Conservation (phyloP, 192 early-diverging fungal genomes). For the Umbelopsis ramanniana region DNA sequence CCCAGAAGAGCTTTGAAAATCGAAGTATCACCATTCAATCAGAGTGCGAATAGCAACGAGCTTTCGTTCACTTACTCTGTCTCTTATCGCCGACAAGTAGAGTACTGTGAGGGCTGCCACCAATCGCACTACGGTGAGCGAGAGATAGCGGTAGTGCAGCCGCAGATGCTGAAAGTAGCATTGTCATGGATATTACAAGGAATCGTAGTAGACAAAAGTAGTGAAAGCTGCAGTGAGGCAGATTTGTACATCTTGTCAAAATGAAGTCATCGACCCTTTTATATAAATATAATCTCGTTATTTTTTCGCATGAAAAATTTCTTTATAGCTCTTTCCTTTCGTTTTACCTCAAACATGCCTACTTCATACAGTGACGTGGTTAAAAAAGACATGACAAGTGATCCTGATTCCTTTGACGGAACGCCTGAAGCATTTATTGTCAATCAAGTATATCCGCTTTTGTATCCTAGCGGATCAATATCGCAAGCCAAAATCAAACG, state of each 20-base stretch:
- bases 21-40: not conserved
- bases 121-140: not conserved
- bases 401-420: not conserved
- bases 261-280: conserved; percentile 2
- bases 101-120: not conserved
- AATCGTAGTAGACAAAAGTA: not conserved
- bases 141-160: not conserved
- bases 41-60: not conserved
- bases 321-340: not conserved
- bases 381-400: not conserved
- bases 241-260: conserved; percentile 1
- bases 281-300: not conserved
- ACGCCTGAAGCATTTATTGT: not conserved
- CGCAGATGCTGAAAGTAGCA: not conserved
- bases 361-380: conserved; percentile 6
- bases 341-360: conserved; percentile 4
- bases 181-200: conserved; percentile 22
- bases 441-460: conserved; percentile 11
- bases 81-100: not conserved
- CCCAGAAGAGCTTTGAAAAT: conserved; percentile 1
- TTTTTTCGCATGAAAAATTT: not conserved
- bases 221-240: not conserved
- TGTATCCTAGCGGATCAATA: conserved; percentile 1
- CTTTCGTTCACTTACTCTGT: conserved; percentile 2
- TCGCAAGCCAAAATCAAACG: not conserved